Evolutionary conservation across 768 basidiomycete genomes (phyloP), one percentile per base, ranked within the genome.

Genomic region (Lentinus brumalis): DNA sequence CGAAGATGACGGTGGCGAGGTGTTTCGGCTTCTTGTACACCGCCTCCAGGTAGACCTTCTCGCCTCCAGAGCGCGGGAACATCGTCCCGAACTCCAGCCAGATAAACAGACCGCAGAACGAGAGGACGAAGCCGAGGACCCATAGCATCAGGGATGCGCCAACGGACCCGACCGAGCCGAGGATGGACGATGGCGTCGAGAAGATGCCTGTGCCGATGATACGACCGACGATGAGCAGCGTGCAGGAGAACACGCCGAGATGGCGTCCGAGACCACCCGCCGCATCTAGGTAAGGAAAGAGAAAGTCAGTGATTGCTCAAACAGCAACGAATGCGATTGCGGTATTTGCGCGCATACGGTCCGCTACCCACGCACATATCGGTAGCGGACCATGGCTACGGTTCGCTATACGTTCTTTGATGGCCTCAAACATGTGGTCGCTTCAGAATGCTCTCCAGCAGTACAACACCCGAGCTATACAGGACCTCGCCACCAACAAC

Each of bases 181-280:
- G 77, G 65, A 87, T 86, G 0, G 81, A 82, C 0, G 84, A 84
- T 0, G 85, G 86, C 0, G 85, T 86, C 1, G 83, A 83, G 72
- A 86, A 86, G 60, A 87, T 86, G n/a, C 84, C 85, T 0, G 85
- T 86, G 0, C 85, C 84, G 63, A 86, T 85, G 59, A 86, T 83
- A 29, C 78, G 77, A 0, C 84, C 84, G 30, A 85, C 78, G 39
- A 84, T 84, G 18, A 84, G 74, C 64, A 85, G 77, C 0, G 84
- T 85, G 61, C 83, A 85, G 46, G 79, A 82, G 59, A 81, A 81
- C 2, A 85, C 77, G 10, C 84, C 83, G 0, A 85, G 73, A 66
- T 86, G 83, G 42, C 84, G 78, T 3, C 84, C 83, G 71, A 85
- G 82, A 8, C 84, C 84, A 21, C 84, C 84, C 5, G 81, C 81